Evolutionary conservation across 257 asterid species (phyloP).

Genomic region (Scutellaria baicalensis): DNA sequence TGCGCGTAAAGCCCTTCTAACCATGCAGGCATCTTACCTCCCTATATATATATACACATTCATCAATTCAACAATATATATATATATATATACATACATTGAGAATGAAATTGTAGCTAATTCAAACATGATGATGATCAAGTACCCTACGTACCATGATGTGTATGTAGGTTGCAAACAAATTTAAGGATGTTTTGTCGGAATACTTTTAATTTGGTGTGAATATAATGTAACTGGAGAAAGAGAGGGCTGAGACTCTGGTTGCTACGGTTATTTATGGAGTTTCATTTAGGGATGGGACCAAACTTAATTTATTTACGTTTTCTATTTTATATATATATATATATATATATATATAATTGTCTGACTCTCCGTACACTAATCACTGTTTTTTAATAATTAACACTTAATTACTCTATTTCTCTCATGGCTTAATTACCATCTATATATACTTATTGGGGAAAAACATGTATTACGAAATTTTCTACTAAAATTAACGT

Average conservation of each 20-base stretch:
- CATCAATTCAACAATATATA: too few species aligned
- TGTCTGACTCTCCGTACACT: background rate
- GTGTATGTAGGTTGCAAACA: background rate
- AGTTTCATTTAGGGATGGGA: conserved; percentile 32
- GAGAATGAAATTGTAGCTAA: too few species aligned
- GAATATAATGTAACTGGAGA: conserved; percentile 14
- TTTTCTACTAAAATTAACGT: too few species aligned
- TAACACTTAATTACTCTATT: too few species aligned
- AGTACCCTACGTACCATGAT: conserved; percentile 59
- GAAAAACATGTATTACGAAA: too few species aligned
- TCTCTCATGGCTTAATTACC: too few species aligned
- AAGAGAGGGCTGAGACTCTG: conserved; percentile 38
- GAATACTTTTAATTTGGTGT: background rate
- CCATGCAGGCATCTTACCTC: conserved; percentile 74
- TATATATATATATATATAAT: too few species aligned
- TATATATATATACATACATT: too few species aligned
- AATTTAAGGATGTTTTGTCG: background rate
- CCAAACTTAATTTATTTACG: background rate
- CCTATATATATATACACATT: too few species aligned
- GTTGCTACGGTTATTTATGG: conserved; percentile 48
- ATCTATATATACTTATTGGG: too few species aligned
- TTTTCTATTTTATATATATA: background rate
- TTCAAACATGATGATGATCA: too few species aligned
- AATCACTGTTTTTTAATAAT: background rate
- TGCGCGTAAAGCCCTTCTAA: conserved; percentile 63